A percentile compares a stretch with the other conserved stretches of the same genome.
These are phyloP conservation scores for Serendipita sp. DNA, from an alignment of 768 basidiomycete genomes.

Conservation along the genomic window DNA sequence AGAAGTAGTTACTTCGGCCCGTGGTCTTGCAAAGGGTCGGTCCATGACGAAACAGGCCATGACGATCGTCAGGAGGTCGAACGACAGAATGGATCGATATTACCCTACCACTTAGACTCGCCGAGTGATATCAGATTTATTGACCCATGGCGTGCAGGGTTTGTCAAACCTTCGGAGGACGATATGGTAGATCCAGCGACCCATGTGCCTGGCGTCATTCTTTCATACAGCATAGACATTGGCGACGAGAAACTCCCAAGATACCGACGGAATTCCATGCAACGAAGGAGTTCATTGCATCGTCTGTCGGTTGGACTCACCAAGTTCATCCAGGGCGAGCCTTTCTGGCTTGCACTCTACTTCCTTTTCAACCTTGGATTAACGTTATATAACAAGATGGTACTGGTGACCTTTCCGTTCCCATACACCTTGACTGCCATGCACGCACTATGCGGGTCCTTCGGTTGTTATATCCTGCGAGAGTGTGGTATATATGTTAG, in stretches of 20 bases:
- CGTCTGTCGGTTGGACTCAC: not conserved
- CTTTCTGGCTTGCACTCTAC: conserved; percentile 61
- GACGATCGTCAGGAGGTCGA: too few species aligned
- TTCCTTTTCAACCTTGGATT: conserved; percentile 82
- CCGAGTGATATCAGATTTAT: not conserved
- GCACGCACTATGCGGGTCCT: conserved; percentile 71
- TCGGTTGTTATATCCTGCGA: conserved; percentile 59
- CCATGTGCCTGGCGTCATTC: not conserved
- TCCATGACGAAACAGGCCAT: too few species aligned
- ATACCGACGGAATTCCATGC: not conserved
- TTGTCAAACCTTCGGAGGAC: not conserved
- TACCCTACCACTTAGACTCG: not conserved
- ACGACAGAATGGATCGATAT: too few species aligned
- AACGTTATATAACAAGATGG: conserved; percentile 89
- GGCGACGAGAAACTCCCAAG: not conserved
- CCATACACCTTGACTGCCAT: conserved; percentile 90
- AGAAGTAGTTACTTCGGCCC: too few species aligned
- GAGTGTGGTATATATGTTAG: conserved; percentile 37
- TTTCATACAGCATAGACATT: not conserved
- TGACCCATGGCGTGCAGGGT: not conserved
- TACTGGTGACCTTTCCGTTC: conserved; percentile 84
- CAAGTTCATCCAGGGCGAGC: conserved; percentile 15
- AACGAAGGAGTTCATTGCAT: not conserved
- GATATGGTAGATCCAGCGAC: not conserved
- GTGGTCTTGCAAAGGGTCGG: too few species aligned